These are phyloP conservation scores for Zygosaccharomyces gambellarensis DNA, from an alignment of 805 yeast genomes.

Conservation along the genomic window DNA sequence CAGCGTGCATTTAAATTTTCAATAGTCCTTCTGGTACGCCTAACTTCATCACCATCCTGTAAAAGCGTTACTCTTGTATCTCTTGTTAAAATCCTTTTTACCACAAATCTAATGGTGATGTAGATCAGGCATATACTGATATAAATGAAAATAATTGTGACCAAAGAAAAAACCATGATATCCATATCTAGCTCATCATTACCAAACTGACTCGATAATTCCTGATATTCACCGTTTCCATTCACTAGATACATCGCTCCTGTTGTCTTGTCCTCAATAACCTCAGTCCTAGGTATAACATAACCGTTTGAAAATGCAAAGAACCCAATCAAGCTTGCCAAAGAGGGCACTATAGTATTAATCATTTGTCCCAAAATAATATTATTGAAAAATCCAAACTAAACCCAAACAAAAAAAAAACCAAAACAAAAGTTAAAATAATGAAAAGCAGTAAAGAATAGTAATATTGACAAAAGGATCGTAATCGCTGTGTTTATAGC, in stretches of 20 bases:
- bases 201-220: conserved; percentile 9
- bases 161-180: conserved; percentile 22
- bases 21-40: conserved; percentile 14
- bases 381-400: background rate
- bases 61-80: conserved; percentile 15
- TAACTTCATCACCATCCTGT: conserved; percentile 14
- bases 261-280: conserved; percentile 5
- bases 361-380: conserved; percentile 4
- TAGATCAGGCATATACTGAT: conserved; percentile 16
- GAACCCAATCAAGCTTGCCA: background rate
- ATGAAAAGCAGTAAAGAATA: background rate
- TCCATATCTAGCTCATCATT: conserved; percentile 25
- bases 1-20: conserved; percentile 22
- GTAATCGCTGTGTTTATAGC: background rate
- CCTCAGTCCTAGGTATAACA: conserved; percentile 11
- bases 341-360: conserved; percentile 3
- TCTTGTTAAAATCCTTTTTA: conserved; percentile 12
- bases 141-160: conserved; percentile 22
- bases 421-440: background rate
- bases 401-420: background rate
- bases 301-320: conserved; percentile 4
- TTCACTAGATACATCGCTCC: conserved; percentile 6
- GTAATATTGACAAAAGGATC: background rate
- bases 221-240: conserved; percentile 2
- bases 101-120: conserved; percentile 14